Conservation (phyloP, 805 yeast species). For the Torulaspora delbrueckii region DNA sequence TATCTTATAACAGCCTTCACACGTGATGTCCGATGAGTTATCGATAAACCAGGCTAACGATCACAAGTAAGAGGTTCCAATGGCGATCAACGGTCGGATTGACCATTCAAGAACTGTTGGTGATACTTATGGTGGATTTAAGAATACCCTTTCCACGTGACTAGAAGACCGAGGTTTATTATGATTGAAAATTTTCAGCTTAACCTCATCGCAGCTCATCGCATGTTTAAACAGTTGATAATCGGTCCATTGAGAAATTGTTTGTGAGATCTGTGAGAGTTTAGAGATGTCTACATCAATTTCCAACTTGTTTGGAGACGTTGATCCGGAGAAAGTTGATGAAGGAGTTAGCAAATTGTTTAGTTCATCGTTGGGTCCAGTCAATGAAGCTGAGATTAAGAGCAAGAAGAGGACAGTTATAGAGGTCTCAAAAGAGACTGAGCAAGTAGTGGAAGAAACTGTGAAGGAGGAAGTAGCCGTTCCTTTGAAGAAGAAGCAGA, state of each 20-base stretch:
- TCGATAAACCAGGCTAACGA: neutral
- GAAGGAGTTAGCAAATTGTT: constrained; percentile 37
- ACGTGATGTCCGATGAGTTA: neutral
- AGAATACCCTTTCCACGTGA: neutral
- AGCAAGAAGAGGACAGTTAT: constrained; percentile 20
- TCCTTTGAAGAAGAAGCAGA: constrained; percentile 25
- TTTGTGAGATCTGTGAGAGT: neutral
- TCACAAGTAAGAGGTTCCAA: neutral
- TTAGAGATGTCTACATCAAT: constrained; percentile 26
- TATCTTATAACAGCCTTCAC: neutral
- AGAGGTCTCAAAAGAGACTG: constrained; percentile 8
- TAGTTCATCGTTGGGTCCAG: constrained; percentile 43
- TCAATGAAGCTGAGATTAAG: constrained; percentile 31
- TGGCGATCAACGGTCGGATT: neutral
- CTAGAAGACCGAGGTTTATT: neutral
- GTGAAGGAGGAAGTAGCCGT: constrained; percentile 22
- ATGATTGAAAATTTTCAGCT: constrained; percentile 17
- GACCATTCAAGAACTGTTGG: neutral
- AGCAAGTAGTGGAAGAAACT: constrained; percentile 9
- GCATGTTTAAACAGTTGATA: constrained; percentile 4
- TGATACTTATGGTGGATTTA: neutral
- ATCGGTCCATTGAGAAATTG: neutral
- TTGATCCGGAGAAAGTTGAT: constrained; percentile 31
- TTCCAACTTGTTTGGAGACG: constrained; percentile 34
- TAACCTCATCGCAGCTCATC: constrained; percentile 25